Base-by-base conservation (phyloP, 768 basidiomycete species). In the Phanerochaete carnosa region DNA sequence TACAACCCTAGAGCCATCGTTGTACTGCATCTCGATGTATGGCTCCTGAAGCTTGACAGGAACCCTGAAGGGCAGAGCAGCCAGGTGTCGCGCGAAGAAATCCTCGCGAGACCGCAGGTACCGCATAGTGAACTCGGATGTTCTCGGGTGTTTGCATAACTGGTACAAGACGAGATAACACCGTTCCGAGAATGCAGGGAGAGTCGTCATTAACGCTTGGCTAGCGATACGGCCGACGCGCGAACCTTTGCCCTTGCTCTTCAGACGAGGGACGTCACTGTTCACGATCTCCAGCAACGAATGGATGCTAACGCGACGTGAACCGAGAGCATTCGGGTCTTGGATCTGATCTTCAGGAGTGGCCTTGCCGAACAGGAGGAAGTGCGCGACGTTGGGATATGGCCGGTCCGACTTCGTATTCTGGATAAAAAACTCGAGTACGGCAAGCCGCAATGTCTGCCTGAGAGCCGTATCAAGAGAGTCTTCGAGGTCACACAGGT, bases 71-170 rank as follows among this genome's bases (percentile, higher is more conserved):
- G 94, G 90, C 29, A 95, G 79, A 12, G 80, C 83, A 6, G 86
- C 82, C n/a, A 96, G 81, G 68, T 97, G 95, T 1, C 90, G 83
- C 2, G 85, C 85, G 68, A 95, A 94, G 76, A 95, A 98, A 68
- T 95, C 88, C 71, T 96, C 91, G 9, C 88, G 80, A 1, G 91
- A 92, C 35, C 92, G 87, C 33, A 97, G 80, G 69, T 96, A 97
- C 0, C 93, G 85, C 74, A 91, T 88, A 4, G 86, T 87, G 58
- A 87, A 85, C 35, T 88, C 86, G 0, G 91, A 91, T 0, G 95
- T 96, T 43, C 84, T 80, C 9, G 89, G 83, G 67, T 98, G 93
- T n/a, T 87, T 81, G 74, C 92, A 96, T 0, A 98, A 82, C 61
- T 96, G 90, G 69, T 91, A 82, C 22, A 98, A 75, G 52, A 97